phyloP scores from a whole-genome alignment of 257 asterid species.

The Nicotiana obtusifolia region DNA sequence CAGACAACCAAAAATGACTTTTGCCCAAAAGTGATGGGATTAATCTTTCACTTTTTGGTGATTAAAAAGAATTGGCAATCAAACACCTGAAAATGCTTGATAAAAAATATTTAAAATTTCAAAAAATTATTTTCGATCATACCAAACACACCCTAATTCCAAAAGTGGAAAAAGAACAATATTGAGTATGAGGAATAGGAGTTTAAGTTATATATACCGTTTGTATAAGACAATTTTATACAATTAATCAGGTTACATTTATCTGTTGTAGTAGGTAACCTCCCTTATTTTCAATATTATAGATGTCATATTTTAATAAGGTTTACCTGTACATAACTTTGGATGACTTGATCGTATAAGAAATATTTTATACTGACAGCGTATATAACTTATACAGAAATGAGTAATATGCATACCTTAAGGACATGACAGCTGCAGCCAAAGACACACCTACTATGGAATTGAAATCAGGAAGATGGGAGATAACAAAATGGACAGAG shows the following conservation, averaged over 20 bases:
- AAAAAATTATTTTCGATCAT: not conserved
- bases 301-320: too few species aligned
- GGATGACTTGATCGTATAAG: too few species aligned
- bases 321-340: too few species aligned
- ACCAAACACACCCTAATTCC: not conserved
- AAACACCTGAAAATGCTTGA: not conserved
- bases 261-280: too few species aligned
- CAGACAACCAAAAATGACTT: too few species aligned
- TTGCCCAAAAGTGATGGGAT: not conserved
- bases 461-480: not conserved
- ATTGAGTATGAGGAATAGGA: not conserved
- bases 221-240: too few species aligned
- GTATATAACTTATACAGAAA: not conserved
- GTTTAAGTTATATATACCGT: too few species aligned
- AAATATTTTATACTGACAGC: too few species aligned
- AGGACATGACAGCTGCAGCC: not conserved
- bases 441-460: not conserved
- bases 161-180: too few species aligned
- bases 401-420: not conserved
- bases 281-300: too few species aligned
- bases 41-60: not conserved
- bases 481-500: not conserved
- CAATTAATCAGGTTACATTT: too few species aligned
- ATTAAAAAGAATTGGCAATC: not conserved
- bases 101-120: too few species aligned